Conservation (phyloP, 2,329 filamentous ascomycete genomes). For the Ophiocordyceps robertsii region DNA sequence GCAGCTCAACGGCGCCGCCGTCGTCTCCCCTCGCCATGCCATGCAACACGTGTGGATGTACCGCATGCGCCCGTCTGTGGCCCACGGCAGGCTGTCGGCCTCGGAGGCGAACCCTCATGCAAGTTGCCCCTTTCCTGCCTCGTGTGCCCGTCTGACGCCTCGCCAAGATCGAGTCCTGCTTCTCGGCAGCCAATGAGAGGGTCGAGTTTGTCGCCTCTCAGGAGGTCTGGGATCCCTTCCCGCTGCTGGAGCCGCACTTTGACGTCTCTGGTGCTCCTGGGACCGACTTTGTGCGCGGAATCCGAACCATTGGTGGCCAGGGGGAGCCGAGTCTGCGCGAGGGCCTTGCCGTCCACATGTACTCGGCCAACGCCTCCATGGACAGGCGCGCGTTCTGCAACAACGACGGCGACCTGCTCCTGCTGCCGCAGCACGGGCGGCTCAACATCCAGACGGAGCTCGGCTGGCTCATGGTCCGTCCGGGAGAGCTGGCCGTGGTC, state of each 20-base stretch:
- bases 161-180: constrained; percentile 23
- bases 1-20: constrained; percentile 30
- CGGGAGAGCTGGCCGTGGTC: constrained; percentile 54
- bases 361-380: constrained; percentile 30
- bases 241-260: constrained; percentile 4
- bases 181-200: constrained; percentile 29
- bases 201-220: constrained; percentile 32
- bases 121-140: not conserved
- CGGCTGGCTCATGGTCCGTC: constrained; percentile 48
- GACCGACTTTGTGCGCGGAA: constrained; percentile 29
- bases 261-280: constrained; percentile 2
- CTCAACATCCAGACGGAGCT: constrained; percentile 58
- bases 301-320: constrained; percentile 31
- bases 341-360: constrained; percentile 33
- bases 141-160: not conserved
- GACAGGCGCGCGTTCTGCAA: constrained; percentile 25
- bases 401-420: constrained; percentile 50
- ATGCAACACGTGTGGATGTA: constrained; percentile 22
- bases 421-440: constrained; percentile 50
- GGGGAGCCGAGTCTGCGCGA: constrained; percentile 32
- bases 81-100: constrained; percentile 10
- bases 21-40: constrained; percentile 15
- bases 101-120: constrained; percentile 14
- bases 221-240: constrained; percentile 34
- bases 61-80: constrained; percentile 18